Base-by-base conservation (phyloP, 352 stramenopile species). In the Phytopythium cucurbitacearum region DNA sequence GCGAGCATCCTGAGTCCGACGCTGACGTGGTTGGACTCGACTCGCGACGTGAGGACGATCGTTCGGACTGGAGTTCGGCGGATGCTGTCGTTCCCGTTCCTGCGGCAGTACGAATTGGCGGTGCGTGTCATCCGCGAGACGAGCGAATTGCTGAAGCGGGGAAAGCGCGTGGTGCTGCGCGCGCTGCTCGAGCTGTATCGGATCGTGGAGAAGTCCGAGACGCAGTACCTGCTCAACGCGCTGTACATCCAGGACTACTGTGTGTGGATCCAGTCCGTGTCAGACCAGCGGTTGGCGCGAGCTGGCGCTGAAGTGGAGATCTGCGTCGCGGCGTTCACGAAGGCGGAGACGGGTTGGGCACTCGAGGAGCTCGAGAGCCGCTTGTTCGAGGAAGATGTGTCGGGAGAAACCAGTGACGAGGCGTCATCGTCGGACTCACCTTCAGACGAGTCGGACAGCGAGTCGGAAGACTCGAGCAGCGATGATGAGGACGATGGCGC, bases 201-300 rank as follows among this genome's bases (percentile, higher is more conserved):
- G 15, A 93, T 98, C 35, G 76, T 98, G 9, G 90, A 98, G 55
- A 95, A 94, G 65, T 98, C 90, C 0, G 95, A 99, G 72, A 96
- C 80, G 35, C 94, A 99, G 67, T 98, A 99, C 71, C 64, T 98
- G 12, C 85, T 98, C 36, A 98, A 98, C 61, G 87, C 93, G 50
- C 64, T 99, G n/a, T 98, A 94, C 57, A 76, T 99, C 35, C 84
- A 98, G 60, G 94, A 97, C 57, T 98, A 98, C 54, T 94, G 85
- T 39, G 75, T 93, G 32, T 95, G 84, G 85, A 75, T 95, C 16
- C 85, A 95, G 53, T 78, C 73, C 0, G 60, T 90, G 10, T 49
- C 21, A 12, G 82, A 95, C 52, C 62, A 77, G 11, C 57, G 57
- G 39, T 57, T 94, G 28, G 37, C 63, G 5, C 41, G 38, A 32